These are phyloP conservation scores for Tolypocladium pustulatum DNA, from an alignment of 2,329 filamentous ascomycete species.

Conservation along the genomic window DNA sequence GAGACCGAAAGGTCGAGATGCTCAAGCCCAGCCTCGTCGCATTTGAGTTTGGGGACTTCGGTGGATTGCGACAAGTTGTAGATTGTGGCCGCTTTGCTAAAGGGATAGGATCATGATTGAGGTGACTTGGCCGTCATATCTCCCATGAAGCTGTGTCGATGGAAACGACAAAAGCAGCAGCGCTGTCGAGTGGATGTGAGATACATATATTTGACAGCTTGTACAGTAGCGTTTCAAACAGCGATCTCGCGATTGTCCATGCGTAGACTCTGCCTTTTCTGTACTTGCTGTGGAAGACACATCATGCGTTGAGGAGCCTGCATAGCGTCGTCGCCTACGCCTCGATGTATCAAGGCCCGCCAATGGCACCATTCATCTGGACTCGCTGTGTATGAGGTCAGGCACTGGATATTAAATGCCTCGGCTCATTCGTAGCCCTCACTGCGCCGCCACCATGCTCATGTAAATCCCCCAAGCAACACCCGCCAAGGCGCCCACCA, in stretches of 20 bases:
- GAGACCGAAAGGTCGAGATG: not conserved
- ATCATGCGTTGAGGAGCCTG: not conserved
- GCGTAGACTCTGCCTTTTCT: not conserved
- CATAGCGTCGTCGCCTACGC: not conserved
- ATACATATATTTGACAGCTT: not conserved
- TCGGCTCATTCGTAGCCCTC: not conserved
- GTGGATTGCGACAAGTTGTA: not conserved
- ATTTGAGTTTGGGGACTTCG: not conserved
- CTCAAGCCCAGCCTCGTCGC: not conserved
- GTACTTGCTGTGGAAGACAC: not conserved
- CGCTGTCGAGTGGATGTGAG: not conserved
- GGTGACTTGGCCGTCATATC: not conserved
- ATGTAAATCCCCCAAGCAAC: constrained; percentile 68
- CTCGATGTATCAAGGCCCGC: too few relatives aligned
- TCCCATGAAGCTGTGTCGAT: not conserved
- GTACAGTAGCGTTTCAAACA: not conserved
- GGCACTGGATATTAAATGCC: not conserved
- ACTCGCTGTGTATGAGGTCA: too few relatives aligned
- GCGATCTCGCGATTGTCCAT: not conserved
- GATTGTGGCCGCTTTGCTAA: not conserved
- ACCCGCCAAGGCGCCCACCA: constrained; percentile 63
- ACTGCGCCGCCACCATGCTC: constrained; percentile 45
- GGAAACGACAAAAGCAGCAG: not conserved
- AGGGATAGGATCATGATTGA: not conserved
- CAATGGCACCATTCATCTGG: too few relatives aligned